A percentile compares a stretch with the other conserved stretches of the same genome.
phyloP scores from a whole-genome alignment of 1,139 yeast species.

The Candida dubliniensis region DNA sequence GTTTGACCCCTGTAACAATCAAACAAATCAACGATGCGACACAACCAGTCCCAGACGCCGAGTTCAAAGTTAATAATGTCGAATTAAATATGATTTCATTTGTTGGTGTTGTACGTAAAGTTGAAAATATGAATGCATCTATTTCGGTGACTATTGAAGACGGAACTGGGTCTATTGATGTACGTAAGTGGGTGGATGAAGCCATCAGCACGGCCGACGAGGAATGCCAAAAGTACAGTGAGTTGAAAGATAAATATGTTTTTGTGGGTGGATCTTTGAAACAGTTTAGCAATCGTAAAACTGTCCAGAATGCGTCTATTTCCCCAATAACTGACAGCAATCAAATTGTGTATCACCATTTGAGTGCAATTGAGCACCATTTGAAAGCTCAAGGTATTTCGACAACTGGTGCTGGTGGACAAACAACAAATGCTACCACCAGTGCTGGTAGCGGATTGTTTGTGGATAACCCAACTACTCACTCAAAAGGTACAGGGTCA shows the following conservation, averaged over 20 bases:
- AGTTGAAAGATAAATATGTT: conserved; percentile 51
- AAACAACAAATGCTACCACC: conserved; percentile 1
- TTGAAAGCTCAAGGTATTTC: conserved; percentile 49
- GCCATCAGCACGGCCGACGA: conserved; percentile 37
- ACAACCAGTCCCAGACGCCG: conserved; percentile 71
- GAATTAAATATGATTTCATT: conserved; percentile 61
- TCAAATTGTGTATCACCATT: conserved; percentile 72
- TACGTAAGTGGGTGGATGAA: conserved; percentile 70
- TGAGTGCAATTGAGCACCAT: conserved; percentile 69
- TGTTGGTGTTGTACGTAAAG: conserved; percentile 65
- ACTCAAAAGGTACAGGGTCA: conserved; percentile 22
- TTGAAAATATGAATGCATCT: conserved; percentile 55
- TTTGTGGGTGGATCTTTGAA: conserved; percentile 71
- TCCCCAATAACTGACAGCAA: conserved; percentile 66
- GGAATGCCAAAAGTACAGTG: conserved; percentile 34
- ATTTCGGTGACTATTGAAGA: conserved; percentile 69
- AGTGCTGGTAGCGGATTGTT: conserved; percentile 30
- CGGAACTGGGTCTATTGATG: conserved; percentile 77
- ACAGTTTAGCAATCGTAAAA: conserved; percentile 66
- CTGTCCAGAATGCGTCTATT: conserved; percentile 64
- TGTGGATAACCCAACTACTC: conserved; percentile 29
- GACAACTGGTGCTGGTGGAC: conserved; percentile 2
- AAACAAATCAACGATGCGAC: conserved; percentile 71
- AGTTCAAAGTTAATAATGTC: conserved; percentile 64
- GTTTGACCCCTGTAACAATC: conserved; percentile 80